phyloP scores from a whole-genome alignment of 129 eudicot species.

The Glebionis coronaria region DNA sequence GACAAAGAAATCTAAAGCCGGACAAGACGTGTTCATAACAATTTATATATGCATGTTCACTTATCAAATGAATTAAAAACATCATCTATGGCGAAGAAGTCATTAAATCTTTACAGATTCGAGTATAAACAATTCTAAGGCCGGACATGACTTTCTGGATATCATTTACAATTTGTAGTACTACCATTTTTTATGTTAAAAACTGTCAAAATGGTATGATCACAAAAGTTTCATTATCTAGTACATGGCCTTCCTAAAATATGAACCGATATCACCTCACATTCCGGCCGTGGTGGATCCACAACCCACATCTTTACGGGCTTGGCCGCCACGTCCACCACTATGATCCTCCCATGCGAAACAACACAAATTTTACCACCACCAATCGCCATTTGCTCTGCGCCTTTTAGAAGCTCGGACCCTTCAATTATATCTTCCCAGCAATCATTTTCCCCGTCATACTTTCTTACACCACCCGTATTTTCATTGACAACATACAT shows the following conservation, averaged over 20 bases:
- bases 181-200: too few relatives aligned
- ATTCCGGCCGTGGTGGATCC: constrained; percentile 43
- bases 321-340: constrained; percentile 50
- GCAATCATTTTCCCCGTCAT: constrained; percentile 39
- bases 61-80: background rate
- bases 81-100: too few relatives aligned
- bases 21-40: constrained; percentile 14
- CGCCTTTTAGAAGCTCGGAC: constrained; percentile 43
- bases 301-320: constrained; percentile 43
- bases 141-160: constrained; percentile 19
- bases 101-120: background rate
- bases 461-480: constrained; percentile 48
- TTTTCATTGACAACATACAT: constrained; percentile 60
- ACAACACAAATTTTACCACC: constrained; percentile 56
- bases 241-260: constrained; percentile 50
- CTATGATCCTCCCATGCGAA: constrained; percentile 35
- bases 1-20: constrained; percentile 14
- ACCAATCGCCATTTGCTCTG: constrained; percentile 50
- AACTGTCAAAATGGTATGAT: too few relatives aligned
- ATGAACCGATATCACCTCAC: constrained; percentile 58
- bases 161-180: too few relatives aligned
- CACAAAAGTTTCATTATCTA: constrained; percentile 10
- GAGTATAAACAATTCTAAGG: constrained; percentile 23
- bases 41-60: background rate
- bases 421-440: constrained; percentile 52